Evolutionary conservation across 495 filamentous ascomycete genomes (phyloP), one percentile per base, ranked within the genome.

Genomic region (Aspergillus haitiensis): DNA sequence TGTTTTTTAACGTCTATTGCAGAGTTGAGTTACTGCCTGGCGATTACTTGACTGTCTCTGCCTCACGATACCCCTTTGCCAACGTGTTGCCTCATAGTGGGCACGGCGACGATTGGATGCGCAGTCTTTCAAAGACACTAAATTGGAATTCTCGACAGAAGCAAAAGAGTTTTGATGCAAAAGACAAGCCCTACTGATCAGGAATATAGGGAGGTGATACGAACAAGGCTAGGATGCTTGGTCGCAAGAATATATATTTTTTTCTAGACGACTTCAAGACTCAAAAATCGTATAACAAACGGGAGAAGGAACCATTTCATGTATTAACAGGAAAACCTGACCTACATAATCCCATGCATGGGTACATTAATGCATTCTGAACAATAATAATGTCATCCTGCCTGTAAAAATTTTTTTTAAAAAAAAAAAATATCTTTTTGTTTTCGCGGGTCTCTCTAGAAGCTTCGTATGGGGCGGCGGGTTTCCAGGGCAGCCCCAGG

Each of bases 21-120:
- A 84, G 86, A 62, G 77, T 96, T 44, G 94, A 98, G 77, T 75
- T 98, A 56, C 75, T 79, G 45, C 91, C 92, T 0, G 94, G 94
- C 7, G 94, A 98, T 75, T 97, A 97, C 70, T 91, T 98, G 32
- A 98, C 93, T 0, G 91, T 98, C 47, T 92, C 89, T 49, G 95
- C 95, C 3, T 91, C 87, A 16, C 80, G 93, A 60, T 98, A 91
- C 67, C 94, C 94, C 0, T 98, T 98, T 75, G 91, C 94, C 5
- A 90, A 87, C 57, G 91, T 98, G 1, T 81, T 93, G 74, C 85
- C 88, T 10, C 82, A 86, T 15, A 89, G 89, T 6, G 74, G 87
- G 52, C 78, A 86, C 54, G 88, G 84, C 56, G 91, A 95, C 69
- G 92, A 97, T 61, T 98, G 94, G 94, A 87, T 98, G 21, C 91